Percentiles rank a stretch among this genome's conserved stretches.
Conservation (phyloP, 805 yeast species). For the Aciculoconidium aculeatum region DNA sequence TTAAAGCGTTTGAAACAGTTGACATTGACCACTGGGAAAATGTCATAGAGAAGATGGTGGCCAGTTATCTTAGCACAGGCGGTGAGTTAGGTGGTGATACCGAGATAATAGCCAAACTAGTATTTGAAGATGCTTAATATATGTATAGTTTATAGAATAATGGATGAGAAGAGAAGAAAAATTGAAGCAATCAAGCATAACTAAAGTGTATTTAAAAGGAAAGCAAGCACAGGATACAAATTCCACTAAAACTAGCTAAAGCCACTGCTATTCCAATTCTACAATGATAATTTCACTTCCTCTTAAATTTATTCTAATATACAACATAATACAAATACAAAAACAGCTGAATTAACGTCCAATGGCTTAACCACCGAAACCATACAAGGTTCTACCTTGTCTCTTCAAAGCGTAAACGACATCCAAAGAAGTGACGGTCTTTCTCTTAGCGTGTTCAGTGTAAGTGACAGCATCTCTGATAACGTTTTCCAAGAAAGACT, state of each 20-base stretch:
- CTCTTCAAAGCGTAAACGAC: constrained; percentile 99
- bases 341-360: too few species aligned
- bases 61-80: constrained; percentile 7
- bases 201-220: too few species aligned
- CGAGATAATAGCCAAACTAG: constrained; percentile 14
- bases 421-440: constrained; percentile 98
- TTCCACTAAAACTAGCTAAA: too few species aligned
- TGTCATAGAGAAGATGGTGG: constrained; percentile 9
- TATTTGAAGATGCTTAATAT: too few species aligned
- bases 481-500: constrained; percentile 93
- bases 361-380: constrained; percentile 91
- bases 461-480: constrained; percentile 99
- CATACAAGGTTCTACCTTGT: constrained; percentile 99
- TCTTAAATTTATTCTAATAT: constrained; percentile 20
- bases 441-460: constrained; percentile 99
- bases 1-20: constrained; percentile 7
- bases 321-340: too few species aligned
- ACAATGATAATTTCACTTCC: constrained; percentile 6
- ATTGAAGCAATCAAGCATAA: too few species aligned
- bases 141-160: too few species aligned
- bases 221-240: too few species aligned
- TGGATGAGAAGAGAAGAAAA: too few species aligned
- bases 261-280: too few species aligned
- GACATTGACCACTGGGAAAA: constrained; percentile 15
- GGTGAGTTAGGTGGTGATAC: constrained; percentile 41